These are phyloP conservation scores for Luvunga scandens DNA, from an alignment of 345 rosid genomes.

Conservation along the genomic window DNA sequence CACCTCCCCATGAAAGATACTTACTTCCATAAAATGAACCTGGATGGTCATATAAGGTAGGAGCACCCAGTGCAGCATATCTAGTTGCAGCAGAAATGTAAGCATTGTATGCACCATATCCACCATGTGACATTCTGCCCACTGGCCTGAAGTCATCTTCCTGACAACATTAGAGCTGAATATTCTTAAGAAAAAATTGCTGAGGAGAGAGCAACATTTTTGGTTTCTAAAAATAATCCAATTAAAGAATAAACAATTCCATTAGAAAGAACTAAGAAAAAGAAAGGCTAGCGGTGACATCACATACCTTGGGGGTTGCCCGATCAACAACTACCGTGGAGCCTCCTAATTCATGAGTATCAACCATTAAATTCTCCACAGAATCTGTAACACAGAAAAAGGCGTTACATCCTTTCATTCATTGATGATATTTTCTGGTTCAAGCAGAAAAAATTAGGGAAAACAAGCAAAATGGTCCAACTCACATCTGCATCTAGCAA, in stretches of 20 bases:
- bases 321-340: slow-evolving; percentile 87
- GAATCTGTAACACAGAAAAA: slow-evolving; percentile 48
- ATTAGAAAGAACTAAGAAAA: background rate
- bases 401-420: background rate
- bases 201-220: background rate
- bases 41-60: slow-evolving; percentile 89
- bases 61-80: slow-evolving; percentile 94
- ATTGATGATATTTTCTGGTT: background rate
- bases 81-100: slow-evolving; percentile 95
- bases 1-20: slow-evolving; percentile 15
- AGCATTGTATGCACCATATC: slow-evolving; percentile 99
- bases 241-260: background rate
- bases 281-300: background rate
- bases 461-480: background rate
- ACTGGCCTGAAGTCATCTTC: slow-evolving; percentile 84
- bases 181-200: background rate
- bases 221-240: background rate
- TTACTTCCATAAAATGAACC: slow-evolving; percentile 80
- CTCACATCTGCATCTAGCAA: background rate
- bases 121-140: slow-evolving; percentile 65
- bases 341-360: slow-evolving; percentile 93
- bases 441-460: background rate
- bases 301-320: slow-evolving; percentile 86
- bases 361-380: slow-evolving; percentile 87
- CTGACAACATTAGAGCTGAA: slow-evolving; percentile 28